Base-by-base conservation (phyloP, 148 eudicot species). In the Diospyros lotus region DNA sequence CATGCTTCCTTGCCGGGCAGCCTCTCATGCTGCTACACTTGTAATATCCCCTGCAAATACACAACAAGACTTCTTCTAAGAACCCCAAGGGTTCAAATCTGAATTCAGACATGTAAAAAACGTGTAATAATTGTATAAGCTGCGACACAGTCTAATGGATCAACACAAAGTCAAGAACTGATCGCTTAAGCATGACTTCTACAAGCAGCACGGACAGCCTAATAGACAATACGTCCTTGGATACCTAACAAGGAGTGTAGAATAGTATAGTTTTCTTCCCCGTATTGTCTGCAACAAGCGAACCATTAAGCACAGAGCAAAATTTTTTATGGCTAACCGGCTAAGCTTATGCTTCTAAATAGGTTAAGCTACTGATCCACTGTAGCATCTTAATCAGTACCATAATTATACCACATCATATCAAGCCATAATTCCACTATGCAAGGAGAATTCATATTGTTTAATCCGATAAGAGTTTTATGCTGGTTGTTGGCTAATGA, bases 1-100 rank as follows among this genome's bases (percentile, higher is more conserved):
- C 96, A 74, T 91, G 96, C 75, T 91, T 91, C 80, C 96, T 91
- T n/a, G 96, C 96, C 0, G 96, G 96, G 65, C 96, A 91, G 42
- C 96, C 96, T 80, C 96, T 81, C 87, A 91, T 69, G 74, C 88
- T 89, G 84, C 96, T 91, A 79, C 96, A 91, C 82, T 89, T 89
- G 55, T 91, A 91, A 84, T 91, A 84, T 53, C 85, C 87, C 81
- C 87, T 84, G 85, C 74, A 75, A 41, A 75, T 43, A 66, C 48
- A 69, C 2, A 38, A 76, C 52, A 48, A 48, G 52, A 28, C 28
- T 28, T 28, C 28, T 28, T 28, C 28, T 28, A 28, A 28, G 28
- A 28, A 28, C 28, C 28, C 28, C 28, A 28, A 45, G 13, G 66
- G 9, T 59, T 45, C 38, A 59, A 17, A 73, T 58, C 42, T 12